Percentiles rank a stretch among this genome's conserved stretches.
Conservation (phyloP, 2,329 filamentous ascomycete species). For the Blastomyces silverae region DNA sequence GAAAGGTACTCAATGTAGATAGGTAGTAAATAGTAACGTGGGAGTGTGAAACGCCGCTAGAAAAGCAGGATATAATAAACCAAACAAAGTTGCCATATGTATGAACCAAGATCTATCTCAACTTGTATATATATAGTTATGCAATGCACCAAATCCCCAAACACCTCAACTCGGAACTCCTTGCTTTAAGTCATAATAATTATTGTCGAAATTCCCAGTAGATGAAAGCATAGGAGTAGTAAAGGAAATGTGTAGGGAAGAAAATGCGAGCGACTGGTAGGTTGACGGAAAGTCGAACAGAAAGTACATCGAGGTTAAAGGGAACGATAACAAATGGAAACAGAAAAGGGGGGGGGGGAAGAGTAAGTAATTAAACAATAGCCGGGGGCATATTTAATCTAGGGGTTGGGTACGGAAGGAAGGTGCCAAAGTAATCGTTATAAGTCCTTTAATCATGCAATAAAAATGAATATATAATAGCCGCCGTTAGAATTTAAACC, state of each 20-base stretch:
- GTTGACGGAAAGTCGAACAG: background rate
- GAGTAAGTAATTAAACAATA: background rate
- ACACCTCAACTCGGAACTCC: slow-evolving; percentile 1
- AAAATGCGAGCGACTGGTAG: background rate
- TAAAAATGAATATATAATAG: background rate
- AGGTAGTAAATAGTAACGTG: background rate
- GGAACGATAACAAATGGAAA: background rate
- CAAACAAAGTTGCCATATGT: background rate
- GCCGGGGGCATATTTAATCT: background rate
- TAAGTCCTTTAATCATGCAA: background rate
- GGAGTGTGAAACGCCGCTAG: background rate
- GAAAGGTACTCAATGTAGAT: background rate
- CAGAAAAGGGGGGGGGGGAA: too few relatives aligned
- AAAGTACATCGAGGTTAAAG: background rate
- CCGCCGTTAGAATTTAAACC: background rate
- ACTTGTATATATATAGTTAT: background rate
- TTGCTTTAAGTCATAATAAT: background rate
- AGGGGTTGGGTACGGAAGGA: background rate
- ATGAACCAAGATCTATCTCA: background rate
- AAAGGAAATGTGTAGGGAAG: background rate
- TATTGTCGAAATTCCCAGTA: background rate
- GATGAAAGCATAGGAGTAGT: background rate
- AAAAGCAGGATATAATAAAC: background rate
- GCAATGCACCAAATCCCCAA: background rate
- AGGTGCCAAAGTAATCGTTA: background rate